Percentiles rank a stretch among this genome's conserved stretches.
Evolutionary conservation across 2,329 filamentous ascomycete genomes (phyloP).

Genomic region (Dactylellina cionopaga): DNA sequence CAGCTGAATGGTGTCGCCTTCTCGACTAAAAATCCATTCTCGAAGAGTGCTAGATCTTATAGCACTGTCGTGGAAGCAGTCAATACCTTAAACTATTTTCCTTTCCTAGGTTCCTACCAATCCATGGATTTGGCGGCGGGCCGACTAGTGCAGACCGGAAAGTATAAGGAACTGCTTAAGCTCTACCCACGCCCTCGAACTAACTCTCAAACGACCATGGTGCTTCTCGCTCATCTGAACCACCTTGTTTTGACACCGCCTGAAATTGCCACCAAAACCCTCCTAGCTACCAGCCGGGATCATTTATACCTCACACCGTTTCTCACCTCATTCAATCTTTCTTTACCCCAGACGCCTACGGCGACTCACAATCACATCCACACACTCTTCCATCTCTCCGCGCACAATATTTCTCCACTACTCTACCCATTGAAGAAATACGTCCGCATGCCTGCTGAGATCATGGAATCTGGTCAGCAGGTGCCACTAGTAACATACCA

Average conservation of each 20-base stretch:
- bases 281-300: conserved; percentile 60
- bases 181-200: conserved; percentile 40
- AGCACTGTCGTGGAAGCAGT: conserved; percentile 17
- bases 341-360: conserved; percentile 34
- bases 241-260: conserved; percentile 43
- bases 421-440: conserved; percentile 28
- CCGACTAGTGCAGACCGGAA: conserved; percentile 22
- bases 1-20: conserved; percentile 19
- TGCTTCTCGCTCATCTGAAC: conserved; percentile 53
- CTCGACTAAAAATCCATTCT: conserved; percentile 34
- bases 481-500: conserved; percentile 53
- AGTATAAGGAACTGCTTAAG: conserved; percentile 40
- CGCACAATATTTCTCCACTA: conserved; percentile 33
- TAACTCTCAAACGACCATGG: conserved; percentile 42
- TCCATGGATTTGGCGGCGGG: conserved; percentile 3
- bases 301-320: conserved; percentile 62
- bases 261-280: conserved; percentile 16
- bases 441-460: conserved; percentile 2
- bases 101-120: not conserved
- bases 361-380: conserved; percentile 53
- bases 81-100: not conserved
- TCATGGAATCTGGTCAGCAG: conserved; percentile 20
- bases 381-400: conserved; percentile 44
- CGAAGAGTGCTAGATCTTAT: conserved; percentile 27
- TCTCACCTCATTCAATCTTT: conserved; percentile 61